phyloP scores from a whole-genome alignment of 768 basidiomycete species.

The Boletus bicolor region DNA sequence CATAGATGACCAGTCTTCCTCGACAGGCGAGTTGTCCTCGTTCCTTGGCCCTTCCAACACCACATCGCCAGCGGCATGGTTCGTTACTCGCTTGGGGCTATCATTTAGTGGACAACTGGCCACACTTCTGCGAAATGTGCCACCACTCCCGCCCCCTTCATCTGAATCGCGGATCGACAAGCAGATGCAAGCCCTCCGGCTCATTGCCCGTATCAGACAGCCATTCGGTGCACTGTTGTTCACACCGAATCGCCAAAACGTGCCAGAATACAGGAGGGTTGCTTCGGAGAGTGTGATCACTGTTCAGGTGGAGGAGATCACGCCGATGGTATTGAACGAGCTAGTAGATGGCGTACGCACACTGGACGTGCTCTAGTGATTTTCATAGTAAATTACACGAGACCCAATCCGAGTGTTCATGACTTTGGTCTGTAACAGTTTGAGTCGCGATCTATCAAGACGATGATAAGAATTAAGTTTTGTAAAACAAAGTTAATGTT shows the following conservation, averaged over 20 bases:
- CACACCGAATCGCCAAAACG: neutral
- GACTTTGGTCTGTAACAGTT: no score
- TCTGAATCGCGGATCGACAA: neutral
- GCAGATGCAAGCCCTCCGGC: neutral
- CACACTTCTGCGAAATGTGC: neutral
- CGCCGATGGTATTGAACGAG: neutral
- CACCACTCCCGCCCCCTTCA: neutral
- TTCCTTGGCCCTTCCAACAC: neutral
- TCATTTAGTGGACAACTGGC: neutral
- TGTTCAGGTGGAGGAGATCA: slow-evolving; percentile 5
- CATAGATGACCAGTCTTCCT: neutral
- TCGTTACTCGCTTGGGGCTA: neutral
- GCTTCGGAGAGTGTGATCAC: slow-evolving; percentile 9
- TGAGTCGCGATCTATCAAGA: no score
- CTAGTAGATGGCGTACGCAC: neutral
- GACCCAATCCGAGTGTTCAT: no score
- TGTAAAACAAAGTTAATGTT: no score
- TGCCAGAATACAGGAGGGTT: slow-evolving; percentile 7
- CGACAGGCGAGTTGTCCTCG: neutral
- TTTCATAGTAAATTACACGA: no score
- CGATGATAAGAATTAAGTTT: no score
- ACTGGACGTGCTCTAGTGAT: slow-evolving; percentile 6
- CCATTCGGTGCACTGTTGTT: slow-evolving; percentile 11
- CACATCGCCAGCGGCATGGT: neutral
- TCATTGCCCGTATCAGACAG: neutral